Conservation (phyloP, 1,284 basidiomycete genomes). For the Apiotrichum domesticum region DNA sequence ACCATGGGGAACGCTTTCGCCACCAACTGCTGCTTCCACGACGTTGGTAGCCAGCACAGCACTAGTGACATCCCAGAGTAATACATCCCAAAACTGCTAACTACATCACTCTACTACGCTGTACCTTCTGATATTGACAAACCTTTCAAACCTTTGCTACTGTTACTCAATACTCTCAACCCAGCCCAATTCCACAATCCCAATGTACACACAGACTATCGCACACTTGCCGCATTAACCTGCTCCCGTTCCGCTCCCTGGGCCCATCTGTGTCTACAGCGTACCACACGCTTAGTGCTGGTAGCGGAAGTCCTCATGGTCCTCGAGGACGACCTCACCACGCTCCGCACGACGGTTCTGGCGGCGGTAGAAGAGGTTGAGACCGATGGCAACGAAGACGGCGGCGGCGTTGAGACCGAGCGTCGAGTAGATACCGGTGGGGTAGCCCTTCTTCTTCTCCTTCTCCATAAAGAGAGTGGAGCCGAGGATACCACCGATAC, state of each 20-base stretch:
- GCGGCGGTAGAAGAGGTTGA: constrained; percentile 13
- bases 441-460: constrained; percentile 25
- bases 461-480: constrained; percentile 29
- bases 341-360: constrained; percentile 12
- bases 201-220: not conserved
- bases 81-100: too few relatives aligned
- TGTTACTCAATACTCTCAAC: too few relatives aligned
- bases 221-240: not conserved
- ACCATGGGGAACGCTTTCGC: too few relatives aligned
- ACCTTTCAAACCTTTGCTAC: too few relatives aligned
- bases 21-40: too few relatives aligned
- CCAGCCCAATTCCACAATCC: too few relatives aligned
- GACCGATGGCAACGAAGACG: constrained; percentile 16
- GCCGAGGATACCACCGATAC: constrained; percentile 49
- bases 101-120: too few relatives aligned
- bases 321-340: constrained; percentile 5
- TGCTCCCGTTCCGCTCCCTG: too few relatives aligned
- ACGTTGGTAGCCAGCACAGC: too few relatives aligned
- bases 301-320: constrained; percentile 6
- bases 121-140: too few relatives aligned
- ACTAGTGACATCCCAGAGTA: too few relatives aligned
- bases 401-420: constrained; percentile 28
- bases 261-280: too few relatives aligned
- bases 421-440: constrained; percentile 22
- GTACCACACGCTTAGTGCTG: not conserved